Conservation (phyloP, 1,284 basidiomycete genomes). For the Cystobasidium slooffiae region DNA sequence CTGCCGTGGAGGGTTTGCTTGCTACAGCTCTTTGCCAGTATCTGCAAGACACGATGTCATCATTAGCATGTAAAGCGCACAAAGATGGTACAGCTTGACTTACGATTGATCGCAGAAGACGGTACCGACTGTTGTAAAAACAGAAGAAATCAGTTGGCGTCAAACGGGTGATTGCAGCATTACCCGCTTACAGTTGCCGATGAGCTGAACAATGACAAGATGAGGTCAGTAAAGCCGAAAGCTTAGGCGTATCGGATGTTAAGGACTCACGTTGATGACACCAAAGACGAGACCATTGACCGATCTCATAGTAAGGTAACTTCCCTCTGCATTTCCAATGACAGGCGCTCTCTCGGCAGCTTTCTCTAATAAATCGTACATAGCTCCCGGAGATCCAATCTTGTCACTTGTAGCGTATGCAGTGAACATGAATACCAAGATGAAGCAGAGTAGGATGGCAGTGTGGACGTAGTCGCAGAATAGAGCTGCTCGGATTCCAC, state of each 20-base stretch:
- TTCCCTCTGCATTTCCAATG: slow-evolving; percentile 66
- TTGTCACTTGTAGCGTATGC: slow-evolving; percentile 72
- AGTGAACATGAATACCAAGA: slow-evolving; percentile 67
- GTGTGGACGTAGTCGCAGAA: slow-evolving; percentile 64
- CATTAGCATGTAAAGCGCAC: background rate
- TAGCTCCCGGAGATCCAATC: slow-evolving; percentile 62
- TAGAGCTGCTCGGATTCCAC: slow-evolving; percentile 65
- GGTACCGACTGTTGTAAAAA: slow-evolving; percentile 62
- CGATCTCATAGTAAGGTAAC: slow-evolving; percentile 76
- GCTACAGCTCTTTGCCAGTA: slow-evolving; percentile 56
- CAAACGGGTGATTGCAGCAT: background rate
- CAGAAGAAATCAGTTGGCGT: background rate
- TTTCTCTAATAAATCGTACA: slow-evolving; percentile 51
- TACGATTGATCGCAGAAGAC: slow-evolving; percentile 71
- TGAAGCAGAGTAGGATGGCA: slow-evolving; percentile 76
- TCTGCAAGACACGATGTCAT: slow-evolving; percentile 56
- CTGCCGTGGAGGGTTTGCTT: slow-evolving; percentile 52
- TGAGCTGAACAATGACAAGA: slow-evolving; percentile 48
- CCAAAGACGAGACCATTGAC: slow-evolving; percentile 84
- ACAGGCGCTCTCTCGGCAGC: slow-evolving; percentile 62
- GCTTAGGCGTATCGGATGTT: slow-evolving; percentile 47
- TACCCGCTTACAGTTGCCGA: slow-evolving; percentile 65
- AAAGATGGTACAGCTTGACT: background rate
- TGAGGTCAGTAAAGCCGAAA: slow-evolving; percentile 16
- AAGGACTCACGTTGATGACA: slow-evolving; percentile 68